Base-by-base conservation (phyloP, 345 rosid genomes). In the Kernera saxatilis region DNA sequence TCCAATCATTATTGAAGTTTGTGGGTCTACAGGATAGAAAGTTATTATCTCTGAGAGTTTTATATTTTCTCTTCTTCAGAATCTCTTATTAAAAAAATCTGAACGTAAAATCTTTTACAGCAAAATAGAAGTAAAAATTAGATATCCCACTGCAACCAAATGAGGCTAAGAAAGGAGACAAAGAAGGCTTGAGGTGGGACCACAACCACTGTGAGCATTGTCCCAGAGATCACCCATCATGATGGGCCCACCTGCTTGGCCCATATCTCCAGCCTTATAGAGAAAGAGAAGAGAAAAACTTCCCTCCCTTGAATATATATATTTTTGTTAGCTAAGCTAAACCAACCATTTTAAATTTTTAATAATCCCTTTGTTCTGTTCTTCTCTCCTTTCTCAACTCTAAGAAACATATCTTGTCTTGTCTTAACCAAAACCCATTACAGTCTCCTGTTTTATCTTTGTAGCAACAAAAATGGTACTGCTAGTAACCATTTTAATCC, bases 191-290 rank as follows among this genome's bases (percentile, higher is more conserved):
- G 73, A 62, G 26, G 63, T 74, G 44, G 78, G 61, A 25, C 63
- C 78, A 59, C 45, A 74, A 17, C 9, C 23, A 45, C 49, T 32
- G 69, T 50, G 37, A 60, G 49, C 69, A 54, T 59, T 74, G 78
- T 75, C 78, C 74, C 32, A 75, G 25, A 75, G 73, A 75, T 68
- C 33, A 59, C 64, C 73, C 74, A 75, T 68, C 69, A 68, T 68
- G 53, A 36, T 68, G 50, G 64, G 69, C 27, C 69, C 64, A 74
- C 69, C 10, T 68, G 74, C 52, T 68, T 75, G 56, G 78, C 73
- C 78, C 78, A 74, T 74, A 58, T 67, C 72, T 48, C 67, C 67
- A 30, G 52, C 77, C 60, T 64, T 55, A 6, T 55, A 6, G 22
- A 60, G 32, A 30, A 10, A 57, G 35, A 23, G 64, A 32, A 35